A percentile compares a stretch with the other conserved stretches of the same genome.
Evolutionary conservation across 345 rosid genomes (phyloP).

Genomic region (Isatis tinctoria): DNA sequence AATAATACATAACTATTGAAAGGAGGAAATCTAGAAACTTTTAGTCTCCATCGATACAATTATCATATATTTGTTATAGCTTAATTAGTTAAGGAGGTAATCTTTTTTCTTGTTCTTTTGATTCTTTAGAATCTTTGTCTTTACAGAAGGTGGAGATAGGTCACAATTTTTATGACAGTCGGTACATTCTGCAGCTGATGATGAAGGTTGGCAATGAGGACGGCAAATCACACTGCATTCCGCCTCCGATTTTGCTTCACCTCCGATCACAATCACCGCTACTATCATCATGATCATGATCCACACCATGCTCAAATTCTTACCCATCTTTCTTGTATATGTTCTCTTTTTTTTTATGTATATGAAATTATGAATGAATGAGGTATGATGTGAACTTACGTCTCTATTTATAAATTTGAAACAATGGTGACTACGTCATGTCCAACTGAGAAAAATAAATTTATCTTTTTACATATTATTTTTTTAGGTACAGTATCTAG

Average conservation of each 20-base stretch:
- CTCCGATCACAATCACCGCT: neutral
- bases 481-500: neutral
- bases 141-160: neutral
- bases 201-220: neutral
- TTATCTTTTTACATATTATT: no score
- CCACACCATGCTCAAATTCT: neutral
- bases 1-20: neutral
- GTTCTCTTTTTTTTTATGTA: neutral
- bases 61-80: neutral
- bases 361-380: neutral
- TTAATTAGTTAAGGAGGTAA: neutral
- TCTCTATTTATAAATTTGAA: neutral
- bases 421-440: neutral
- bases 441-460: neutral
- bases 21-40: neutral
- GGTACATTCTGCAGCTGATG: neutral
- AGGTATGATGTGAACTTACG: neutral
- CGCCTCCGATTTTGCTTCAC: conserved; percentile 8
- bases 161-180: neutral
- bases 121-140: neutral
- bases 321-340: neutral
- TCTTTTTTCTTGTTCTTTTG: neutral
- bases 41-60: neutral
- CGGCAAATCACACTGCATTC: neutral
- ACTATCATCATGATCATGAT: conserved; percentile 13